Percentiles rank a stretch among this genome's conserved stretches.
Evolutionary conservation across 257 asterid species (phyloP).

Genomic region (Nyctanthes arbortristis): DNA sequence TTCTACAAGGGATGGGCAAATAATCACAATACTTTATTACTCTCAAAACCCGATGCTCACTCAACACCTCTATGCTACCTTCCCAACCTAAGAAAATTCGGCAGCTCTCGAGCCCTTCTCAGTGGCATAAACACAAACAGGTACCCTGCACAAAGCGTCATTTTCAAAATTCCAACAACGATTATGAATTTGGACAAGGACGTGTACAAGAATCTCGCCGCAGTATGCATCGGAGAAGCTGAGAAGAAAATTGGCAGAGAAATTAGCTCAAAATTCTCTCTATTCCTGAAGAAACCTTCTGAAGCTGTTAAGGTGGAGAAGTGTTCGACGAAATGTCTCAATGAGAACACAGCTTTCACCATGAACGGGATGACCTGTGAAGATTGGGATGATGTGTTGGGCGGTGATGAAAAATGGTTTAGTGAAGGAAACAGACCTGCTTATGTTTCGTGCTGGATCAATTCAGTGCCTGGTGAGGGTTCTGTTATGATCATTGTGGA

Average conservation of each 20-base stretch:
- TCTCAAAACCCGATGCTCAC: slow-evolving; percentile 22
- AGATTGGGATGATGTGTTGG: slow-evolving; percentile 45
- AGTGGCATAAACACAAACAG: slow-evolving; percentile 27
- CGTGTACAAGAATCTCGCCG: slow-evolving; percentile 39
- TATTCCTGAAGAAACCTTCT: slow-evolving; percentile 29
- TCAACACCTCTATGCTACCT: slow-evolving; percentile 50
- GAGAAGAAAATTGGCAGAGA: slow-evolving; percentile 31
- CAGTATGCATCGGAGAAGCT: slow-evolving; percentile 41
- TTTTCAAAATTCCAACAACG: slow-evolving; percentile 32
- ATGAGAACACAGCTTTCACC: slow-evolving; percentile 15
- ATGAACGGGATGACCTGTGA: slow-evolving; percentile 17
- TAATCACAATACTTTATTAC: slow-evolving; percentile 34
- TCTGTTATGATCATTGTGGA: slow-evolving; percentile 44
- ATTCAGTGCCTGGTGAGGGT: slow-evolving; percentile 48
- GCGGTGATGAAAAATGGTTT: slow-evolving; percentile 35
- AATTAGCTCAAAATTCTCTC: slow-evolving; percentile 30
- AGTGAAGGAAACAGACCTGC: slow-evolving; percentile 40
- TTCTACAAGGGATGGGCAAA: slow-evolving; percentile 58
- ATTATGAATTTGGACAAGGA: slow-evolving; percentile 15
- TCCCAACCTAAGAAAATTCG: slow-evolving; percentile 31
- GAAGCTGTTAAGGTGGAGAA: slow-evolving; percentile 37
- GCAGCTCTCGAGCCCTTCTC: slow-evolving; percentile 25
- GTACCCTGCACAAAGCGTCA: slow-evolving; percentile 21
- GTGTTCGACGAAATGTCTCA: slow-evolving; percentile 26
- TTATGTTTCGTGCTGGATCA: slow-evolving; percentile 57